A percentile compares a stretch with the other conserved stretches of the same genome.
Evolutionary conservation across 2,329 filamentous ascomycete genomes (phyloP).

Genomic region (Westerdykella aurantiaca): DNA sequence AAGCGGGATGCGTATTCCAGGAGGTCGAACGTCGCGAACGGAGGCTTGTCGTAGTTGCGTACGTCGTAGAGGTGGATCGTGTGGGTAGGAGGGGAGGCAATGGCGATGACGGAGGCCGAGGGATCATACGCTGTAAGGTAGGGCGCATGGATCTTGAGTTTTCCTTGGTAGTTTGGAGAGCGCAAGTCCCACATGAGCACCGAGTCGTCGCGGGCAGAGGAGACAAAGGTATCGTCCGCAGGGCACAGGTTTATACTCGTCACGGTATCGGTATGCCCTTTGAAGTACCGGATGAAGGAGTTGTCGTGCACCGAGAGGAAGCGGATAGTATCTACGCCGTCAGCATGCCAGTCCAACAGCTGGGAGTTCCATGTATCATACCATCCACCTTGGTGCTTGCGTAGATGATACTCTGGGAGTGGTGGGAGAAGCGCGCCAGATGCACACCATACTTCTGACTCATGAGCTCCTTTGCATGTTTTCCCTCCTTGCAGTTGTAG

Average conservation of each 20-base stretch:
- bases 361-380: constrained; percentile 34
- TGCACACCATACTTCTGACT: constrained; percentile 97
- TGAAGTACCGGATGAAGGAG: constrained; percentile 92
- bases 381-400: constrained; percentile 92
- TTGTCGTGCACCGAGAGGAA: constrained; percentile 93
- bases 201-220: constrained; percentile 84
- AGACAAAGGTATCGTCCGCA: constrained; percentile 84
- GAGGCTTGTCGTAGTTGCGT: constrained; percentile 86
- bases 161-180: constrained; percentile 72
- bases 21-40: constrained; percentile 82
- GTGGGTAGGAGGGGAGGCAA: constrained; percentile 75
- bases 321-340: constrained; percentile 60
- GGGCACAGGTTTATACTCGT: constrained; percentile 81
- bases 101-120: constrained; percentile 83
- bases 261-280: constrained; percentile 78
- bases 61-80: constrained; percentile 85
- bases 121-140: constrained; percentile 88
- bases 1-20: constrained; percentile 53
- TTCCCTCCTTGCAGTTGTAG: constrained; percentile 87
- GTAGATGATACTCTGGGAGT: constrained; percentile 85
- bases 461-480: constrained; percentile 79
- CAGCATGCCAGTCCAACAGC: neutral
- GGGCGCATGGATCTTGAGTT: constrained; percentile 72
- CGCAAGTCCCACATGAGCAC: constrained; percentile 85
- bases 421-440: constrained; percentile 89